Evolutionary conservation across 176 grass and related monocot genomes (phyloP).

Genomic region (Aegilops bicornis): DNA sequence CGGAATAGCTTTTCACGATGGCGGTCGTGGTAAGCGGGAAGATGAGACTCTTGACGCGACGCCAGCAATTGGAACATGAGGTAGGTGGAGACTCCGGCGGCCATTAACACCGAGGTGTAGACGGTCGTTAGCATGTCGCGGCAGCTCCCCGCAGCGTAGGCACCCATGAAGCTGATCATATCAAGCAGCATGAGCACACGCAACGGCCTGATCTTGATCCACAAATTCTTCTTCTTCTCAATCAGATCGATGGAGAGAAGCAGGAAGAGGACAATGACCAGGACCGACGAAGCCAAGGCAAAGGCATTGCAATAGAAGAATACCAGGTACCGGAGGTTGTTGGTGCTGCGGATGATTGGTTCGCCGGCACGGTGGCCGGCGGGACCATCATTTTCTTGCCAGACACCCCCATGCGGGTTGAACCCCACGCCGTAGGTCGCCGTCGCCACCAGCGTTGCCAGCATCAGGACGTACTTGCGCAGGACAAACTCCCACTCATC

Average conservation of each 20-base stretch:
- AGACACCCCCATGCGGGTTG: neutral
- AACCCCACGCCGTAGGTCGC: slow-evolving; percentile 20
- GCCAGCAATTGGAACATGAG: too few relatives aligned
- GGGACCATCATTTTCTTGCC: neutral
- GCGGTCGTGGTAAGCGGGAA: too few relatives aligned
- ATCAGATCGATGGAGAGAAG: neutral
- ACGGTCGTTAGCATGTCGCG: neutral
- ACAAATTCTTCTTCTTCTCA: neutral
- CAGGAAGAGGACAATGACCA: slow-evolving; percentile 13
- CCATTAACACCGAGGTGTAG: neutral
- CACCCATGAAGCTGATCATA: neutral
- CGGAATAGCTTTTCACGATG: too few relatives aligned
- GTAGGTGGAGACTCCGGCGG: neutral
- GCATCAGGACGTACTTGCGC: neutral
- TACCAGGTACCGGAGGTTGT: neutral
- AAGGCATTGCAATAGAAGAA: slow-evolving; percentile 35
- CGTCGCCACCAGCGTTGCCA: neutral
- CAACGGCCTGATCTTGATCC: neutral
- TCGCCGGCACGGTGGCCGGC: neutral
- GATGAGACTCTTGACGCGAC: too few relatives aligned
- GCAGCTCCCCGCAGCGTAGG: neutral
- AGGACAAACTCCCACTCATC: neutral
- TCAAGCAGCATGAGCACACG: neutral
- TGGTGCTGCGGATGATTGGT: neutral
- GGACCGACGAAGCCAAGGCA: neutral